Evolutionary conservation across 2,329 filamentous ascomycete species (phyloP).

Genomic region (Colletotrichum australisinense): DNA sequence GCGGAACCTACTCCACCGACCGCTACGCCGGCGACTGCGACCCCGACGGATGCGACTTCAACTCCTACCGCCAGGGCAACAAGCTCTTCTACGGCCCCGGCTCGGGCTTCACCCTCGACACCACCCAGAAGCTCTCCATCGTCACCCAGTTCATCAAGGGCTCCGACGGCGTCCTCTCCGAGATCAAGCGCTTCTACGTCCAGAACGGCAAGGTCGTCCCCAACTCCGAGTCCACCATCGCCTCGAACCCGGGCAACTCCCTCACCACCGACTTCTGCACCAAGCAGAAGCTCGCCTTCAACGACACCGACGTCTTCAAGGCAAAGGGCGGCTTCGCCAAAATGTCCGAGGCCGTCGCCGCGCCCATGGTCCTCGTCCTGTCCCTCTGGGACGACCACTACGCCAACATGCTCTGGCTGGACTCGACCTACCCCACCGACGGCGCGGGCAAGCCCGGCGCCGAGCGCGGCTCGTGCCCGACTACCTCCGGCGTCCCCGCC

Average conservation of each 20-base stretch:
- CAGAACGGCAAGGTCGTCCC: slow-evolving; percentile 70
- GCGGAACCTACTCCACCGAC: slow-evolving; percentile 61
- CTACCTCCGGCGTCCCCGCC: slow-evolving; percentile 61
- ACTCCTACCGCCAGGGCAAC: slow-evolving; percentile 75
- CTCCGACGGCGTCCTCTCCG: slow-evolving; percentile 62
- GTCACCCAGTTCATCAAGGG: slow-evolving; percentile 71
- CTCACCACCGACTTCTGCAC: slow-evolving; percentile 70
- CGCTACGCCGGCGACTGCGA: slow-evolving; percentile 74
- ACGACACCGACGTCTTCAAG: slow-evolving; percentile 64
- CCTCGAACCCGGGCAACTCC: slow-evolving; percentile 53
- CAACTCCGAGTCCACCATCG: slow-evolving; percentile 59
- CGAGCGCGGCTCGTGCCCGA: slow-evolving; percentile 65
- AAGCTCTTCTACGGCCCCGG: slow-evolving; percentile 70
- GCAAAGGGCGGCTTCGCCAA: slow-evolving; percentile 66
- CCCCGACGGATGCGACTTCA: slow-evolving; percentile 78
- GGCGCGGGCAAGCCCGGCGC: slow-evolving; percentile 53
- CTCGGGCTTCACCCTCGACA: slow-evolving; percentile 67
- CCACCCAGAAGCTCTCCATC: slow-evolving; percentile 70
- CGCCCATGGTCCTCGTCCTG: slow-evolving; percentile 61
- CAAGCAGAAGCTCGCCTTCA: slow-evolving; percentile 67
- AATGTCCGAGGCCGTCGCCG: slow-evolving; percentile 61
- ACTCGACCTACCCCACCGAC: slow-evolving; percentile 70
- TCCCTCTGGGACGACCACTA: slow-evolving; percentile 69
- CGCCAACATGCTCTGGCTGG: slow-evolving; percentile 70
- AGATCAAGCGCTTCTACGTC: slow-evolving; percentile 74